Evolutionary conservation across 495 filamentous ascomycete species (phyloP).

Genomic region (Trichoderma gamsii): DNA sequence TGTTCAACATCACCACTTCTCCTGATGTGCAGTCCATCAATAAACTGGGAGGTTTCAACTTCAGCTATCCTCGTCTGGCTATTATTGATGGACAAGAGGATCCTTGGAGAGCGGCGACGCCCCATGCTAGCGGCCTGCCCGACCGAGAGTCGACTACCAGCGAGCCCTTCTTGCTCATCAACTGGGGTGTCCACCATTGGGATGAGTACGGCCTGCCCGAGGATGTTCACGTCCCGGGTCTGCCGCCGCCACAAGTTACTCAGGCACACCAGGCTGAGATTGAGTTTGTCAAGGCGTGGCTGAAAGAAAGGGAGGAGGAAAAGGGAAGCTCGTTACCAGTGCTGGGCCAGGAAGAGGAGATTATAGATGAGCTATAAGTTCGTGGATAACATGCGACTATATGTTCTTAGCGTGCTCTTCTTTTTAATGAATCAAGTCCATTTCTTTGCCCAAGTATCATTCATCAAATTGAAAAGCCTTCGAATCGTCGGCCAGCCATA

Average conservation of each 20-base stretch:
- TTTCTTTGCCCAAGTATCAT: too few species aligned
- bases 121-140: slow-evolving; percentile 44
- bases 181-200: slow-evolving; percentile 62
- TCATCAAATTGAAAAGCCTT: too few species aligned
- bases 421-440: too few species aligned
- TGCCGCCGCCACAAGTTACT: slow-evolving; percentile 49
- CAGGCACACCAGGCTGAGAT: slow-evolving; percentile 50
- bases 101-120: slow-evolving; percentile 63
- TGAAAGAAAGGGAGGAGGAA: slow-evolving; percentile 48
- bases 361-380: background rate
- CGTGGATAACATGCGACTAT: too few species aligned
- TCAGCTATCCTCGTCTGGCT: slow-evolving; percentile 59
- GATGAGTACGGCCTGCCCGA: slow-evolving; percentile 63
- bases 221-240: slow-evolving; percentile 47
- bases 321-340: background rate
- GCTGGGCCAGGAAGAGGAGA: background rate
- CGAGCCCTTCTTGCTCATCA: slow-evolving; percentile 59
- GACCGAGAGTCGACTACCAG: slow-evolving; percentile 45
- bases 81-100: slow-evolving; percentile 63
- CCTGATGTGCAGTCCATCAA: slow-evolving; percentile 56
- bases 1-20: slow-evolving; percentile 56
- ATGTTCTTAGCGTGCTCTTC: too few species aligned
- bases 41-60: slow-evolving; percentile 60
- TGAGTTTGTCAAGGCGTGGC: slow-evolving; percentile 59
- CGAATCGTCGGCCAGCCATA: too few species aligned